These are phyloP conservation scores for Tricharina praecox DNA, from an alignment of 495 filamentous ascomycete species.

Conservation along the genomic window DNA sequence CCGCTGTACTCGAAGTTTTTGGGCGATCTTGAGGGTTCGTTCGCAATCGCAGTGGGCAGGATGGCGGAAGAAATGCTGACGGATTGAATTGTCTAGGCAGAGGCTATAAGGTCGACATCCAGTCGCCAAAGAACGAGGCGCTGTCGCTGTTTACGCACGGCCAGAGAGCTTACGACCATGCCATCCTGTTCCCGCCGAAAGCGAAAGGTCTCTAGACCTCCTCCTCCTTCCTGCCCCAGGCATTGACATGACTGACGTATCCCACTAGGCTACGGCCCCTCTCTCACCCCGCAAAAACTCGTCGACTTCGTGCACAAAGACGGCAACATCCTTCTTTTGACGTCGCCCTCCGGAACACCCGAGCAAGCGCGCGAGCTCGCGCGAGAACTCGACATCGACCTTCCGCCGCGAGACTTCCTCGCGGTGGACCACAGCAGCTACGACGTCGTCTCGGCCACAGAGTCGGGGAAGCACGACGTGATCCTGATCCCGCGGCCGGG, in stretches of 20 bases:
- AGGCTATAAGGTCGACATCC: slow-evolving; percentile 62
- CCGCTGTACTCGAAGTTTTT: slow-evolving; percentile 66
- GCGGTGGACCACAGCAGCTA: slow-evolving; percentile 94
- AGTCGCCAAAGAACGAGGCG: slow-evolving; percentile 70
- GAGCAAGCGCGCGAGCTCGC: slow-evolving; percentile 69
- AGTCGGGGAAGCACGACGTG: slow-evolving; percentile 84
- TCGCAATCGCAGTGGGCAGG: slow-evolving; percentile 12
- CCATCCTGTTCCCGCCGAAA: slow-evolving; percentile 71
- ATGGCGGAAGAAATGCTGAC: too few species aligned
- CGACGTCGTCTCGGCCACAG: slow-evolving; percentile 54
- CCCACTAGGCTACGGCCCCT: slow-evolving; percentile 68
- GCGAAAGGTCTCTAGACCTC: slow-evolving; percentile 87
- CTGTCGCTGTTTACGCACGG: slow-evolving; percentile 74
- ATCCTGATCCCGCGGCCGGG: slow-evolving; percentile 44
- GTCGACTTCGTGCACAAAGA: slow-evolving; percentile 80
- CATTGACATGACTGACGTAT: too few species aligned
- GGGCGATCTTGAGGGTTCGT: slow-evolving; percentile 59
- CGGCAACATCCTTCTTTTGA: slow-evolving; percentile 84
- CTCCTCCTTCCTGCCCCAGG: too few species aligned
- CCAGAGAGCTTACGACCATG: slow-evolving; percentile 76
- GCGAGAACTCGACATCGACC: slow-evolving; percentile 76
- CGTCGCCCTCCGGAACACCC: slow-evolving; percentile 52
- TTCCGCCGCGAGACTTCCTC: slow-evolving; percentile 61
- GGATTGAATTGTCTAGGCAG: slow-evolving; percentile 45
- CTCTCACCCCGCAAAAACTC: slow-evolving; percentile 67